Base-by-base conservation (phyloP, 257 asterid species). In the Primulina huaijiensis region DNA sequence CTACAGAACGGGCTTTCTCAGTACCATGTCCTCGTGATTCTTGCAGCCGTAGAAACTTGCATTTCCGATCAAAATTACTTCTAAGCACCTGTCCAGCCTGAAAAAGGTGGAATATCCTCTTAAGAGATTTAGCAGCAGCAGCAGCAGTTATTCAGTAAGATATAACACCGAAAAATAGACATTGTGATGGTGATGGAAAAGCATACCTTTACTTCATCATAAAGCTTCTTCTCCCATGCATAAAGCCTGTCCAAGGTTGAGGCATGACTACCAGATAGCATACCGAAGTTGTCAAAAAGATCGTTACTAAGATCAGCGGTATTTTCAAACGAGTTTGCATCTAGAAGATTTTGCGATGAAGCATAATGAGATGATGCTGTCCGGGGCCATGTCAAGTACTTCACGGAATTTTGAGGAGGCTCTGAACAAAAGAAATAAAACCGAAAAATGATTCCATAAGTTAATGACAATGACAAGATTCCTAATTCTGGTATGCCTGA, bases 161-260 rank as follows among this genome's bases (percentile, higher is more conserved):
- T 23, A 25, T n/a, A 53, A 10, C 16, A 34, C 8, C 9, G n/a
- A 38, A 64, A 29, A 6, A 21, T 12, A 17, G 46, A 56, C 46
- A 53, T 58, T 23, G 46, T 4, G 46, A n/a, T 61, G 8, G 55
- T 23, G 19, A 64, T 29, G 71, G 46, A 27, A 74, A 65, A 71
- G 11, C 86, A 31, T 81, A 86, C 99, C 99, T 94, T 91, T 76
- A 94, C 97, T 88, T 94, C 99, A 20, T 94, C 97, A 65, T 88
- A 94, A 67, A 94, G 93, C 85, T 94, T 94, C 86, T 88, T 89
- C 79, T 94, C 99, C 99, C 99, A 94, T 27, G 97, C 99, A 79
- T 85, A 86, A 55, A 94, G 87, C 79, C 97, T 81, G 75, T 91
- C 99, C 76, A 94, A 81, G 62, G 97, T 94, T 53, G 97, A 94